Base-by-base conservation (phyloP, 2,329 filamentous ascomycete species). In the Chlorencoelia australis region DNA sequence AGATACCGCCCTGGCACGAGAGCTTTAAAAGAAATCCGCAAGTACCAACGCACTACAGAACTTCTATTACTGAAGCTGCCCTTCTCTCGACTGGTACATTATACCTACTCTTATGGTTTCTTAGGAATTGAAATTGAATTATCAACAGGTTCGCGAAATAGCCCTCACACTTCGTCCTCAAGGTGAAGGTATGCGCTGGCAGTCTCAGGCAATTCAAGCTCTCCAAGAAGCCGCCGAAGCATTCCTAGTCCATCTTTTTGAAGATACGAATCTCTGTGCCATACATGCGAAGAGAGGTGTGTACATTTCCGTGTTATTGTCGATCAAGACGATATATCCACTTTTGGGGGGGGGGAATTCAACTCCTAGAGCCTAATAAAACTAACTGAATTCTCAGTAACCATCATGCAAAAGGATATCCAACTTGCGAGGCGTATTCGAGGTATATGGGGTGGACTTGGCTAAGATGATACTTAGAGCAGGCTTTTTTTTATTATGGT, bases 341-440 rank as follows among this genome's bases (percentile, higher is more conserved):
- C n/a, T n/a, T n/a, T n/a, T n/a, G n/a, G n/a, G n/a, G n/a, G n/a
- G n/a, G n/a, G n/a, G n/a, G n/a, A n/a, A n/a, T n/a, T n/a, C n/a
- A n/a, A n/a, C n/a, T n/a, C n/a, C n/a, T n/a, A n/a, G n/a, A n/a
- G n/a, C n/a, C n/a, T n/a, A n/a, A n/a, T n/a, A n/a, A n/a, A n/a
- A n/a, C n/a, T n/a, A n/a, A n/a, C n/a, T n/a, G n/a, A n/a, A n/a
- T n/a, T n/a, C n/a, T n/a, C n/a, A n/a, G 87, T 96, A 35, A 96
- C 89, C 25, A 94, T 95, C 52, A 89, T 94, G 84, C 87, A 91
- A 62, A 94, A 94, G 66, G 91, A 96, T 62, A 94, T 98, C 52
- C 89, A 95, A 64, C 73, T 96, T 42, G 89, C 89, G 14, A 68
- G 83, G 53, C 67, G 83, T 48, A 87, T 89, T 62, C 69, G 83